These are phyloP conservation scores for Ettlia oleoabundans DNA, from an alignment of 139 green algal genomes.

Conservation along the genomic window DNA sequence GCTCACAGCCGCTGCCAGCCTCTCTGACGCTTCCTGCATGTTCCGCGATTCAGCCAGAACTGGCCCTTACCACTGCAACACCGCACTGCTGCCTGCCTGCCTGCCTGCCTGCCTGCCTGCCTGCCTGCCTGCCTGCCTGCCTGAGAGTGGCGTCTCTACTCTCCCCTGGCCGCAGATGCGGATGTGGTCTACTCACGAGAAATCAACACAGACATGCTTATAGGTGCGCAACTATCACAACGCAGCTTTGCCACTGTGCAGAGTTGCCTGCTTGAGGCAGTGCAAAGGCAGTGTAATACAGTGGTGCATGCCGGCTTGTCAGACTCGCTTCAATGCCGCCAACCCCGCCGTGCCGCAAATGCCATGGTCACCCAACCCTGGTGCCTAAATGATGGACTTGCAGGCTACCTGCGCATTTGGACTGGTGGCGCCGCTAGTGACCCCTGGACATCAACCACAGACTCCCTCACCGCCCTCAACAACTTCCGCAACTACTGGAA, in stretches of 20 bases:
- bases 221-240: neutral
- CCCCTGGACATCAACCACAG: neutral
- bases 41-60: too few species aligned
- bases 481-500: conserved; percentile 4
- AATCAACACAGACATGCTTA: conserved; percentile 5
- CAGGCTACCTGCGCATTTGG: conserved; percentile 9
- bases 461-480: neutral
- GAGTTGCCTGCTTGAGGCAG: neutral
- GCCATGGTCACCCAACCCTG: too few species aligned
- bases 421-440: neutral
- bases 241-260: neutral
- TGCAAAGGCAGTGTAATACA: neutral
- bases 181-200: conserved; percentile 20
- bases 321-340: too few species aligned
- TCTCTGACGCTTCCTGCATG: too few species aligned
- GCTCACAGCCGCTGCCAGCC: too few species aligned
- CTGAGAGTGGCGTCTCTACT: neutral
- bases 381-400: neutral
- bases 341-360: neutral
- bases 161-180: neutral
- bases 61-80: too few species aligned
- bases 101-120: neutral
- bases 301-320: neutral
- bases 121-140: neutral
- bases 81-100: neutral